A percentile compares a stretch with the other conserved stretches of the same genome.
phyloP scores from a whole-genome alignment of 176 grass and related monocot genomes.

The Eragrostis nindensis region DNA sequence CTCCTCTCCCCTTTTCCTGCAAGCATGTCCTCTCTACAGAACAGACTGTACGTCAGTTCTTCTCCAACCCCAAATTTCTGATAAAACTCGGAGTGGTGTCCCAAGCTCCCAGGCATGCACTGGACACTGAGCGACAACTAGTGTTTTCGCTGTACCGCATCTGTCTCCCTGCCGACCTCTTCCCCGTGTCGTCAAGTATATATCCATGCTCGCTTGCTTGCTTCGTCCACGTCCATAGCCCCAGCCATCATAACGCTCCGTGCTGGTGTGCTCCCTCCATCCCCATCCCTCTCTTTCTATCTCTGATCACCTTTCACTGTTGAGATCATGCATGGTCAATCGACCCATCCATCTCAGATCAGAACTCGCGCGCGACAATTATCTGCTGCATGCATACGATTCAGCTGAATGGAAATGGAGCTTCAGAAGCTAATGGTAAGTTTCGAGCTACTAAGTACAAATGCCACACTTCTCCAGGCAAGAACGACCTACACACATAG shows the following conservation, averaged over 20 bases:
- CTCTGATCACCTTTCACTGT: background rate
- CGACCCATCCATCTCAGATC: background rate
- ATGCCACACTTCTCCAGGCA: background rate
- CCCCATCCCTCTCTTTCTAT: background rate
- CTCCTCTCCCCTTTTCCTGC: background rate
- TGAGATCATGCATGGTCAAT: slow-evolving; percentile 9
- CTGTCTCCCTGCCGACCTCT: slow-evolving; percentile 44
- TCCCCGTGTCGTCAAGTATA: slow-evolving; percentile 45
- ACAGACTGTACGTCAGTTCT: slow-evolving; percentile 7
- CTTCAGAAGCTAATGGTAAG: background rate
- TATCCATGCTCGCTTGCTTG: slow-evolving; percentile 54
- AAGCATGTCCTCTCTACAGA: background rate
- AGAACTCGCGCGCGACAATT: background rate
- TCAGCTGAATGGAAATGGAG: background rate
- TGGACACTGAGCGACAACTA: slow-evolving; percentile 41
- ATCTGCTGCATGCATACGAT: background rate
- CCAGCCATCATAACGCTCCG: slow-evolving; percentile 36
- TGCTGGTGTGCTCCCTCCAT: background rate
- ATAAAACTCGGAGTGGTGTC: slow-evolving; percentile 4
- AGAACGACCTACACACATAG: background rate
- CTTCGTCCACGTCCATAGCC: slow-evolving; percentile 23
- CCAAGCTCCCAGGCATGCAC: slow-evolving; percentile 17
- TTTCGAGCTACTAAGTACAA: background rate
- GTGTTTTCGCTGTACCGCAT: slow-evolving; percentile 46
- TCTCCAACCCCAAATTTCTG: background rate